phyloP scores from a whole-genome alignment of 1,284 basidiomycete species.

The Ustilago esculenta region DNA sequence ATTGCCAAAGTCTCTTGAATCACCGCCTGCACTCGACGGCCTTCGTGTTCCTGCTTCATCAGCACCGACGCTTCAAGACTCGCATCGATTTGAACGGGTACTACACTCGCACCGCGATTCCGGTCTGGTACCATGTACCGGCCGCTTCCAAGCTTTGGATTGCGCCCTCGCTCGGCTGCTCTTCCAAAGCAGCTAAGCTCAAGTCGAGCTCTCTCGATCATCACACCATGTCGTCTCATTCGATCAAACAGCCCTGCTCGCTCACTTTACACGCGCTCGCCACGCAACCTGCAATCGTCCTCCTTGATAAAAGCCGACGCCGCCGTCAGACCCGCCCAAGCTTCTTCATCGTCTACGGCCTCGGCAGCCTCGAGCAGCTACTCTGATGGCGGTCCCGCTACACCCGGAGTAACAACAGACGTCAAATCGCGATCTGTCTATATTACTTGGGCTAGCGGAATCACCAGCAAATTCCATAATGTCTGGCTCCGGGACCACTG shows the following conservation, averaged over 20 bases:
- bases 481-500: conserved; percentile 86
- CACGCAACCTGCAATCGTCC: conserved; percentile 4
- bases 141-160: conserved; percentile 15
- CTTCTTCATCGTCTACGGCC: conserved; percentile 2
- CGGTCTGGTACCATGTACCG: no score
- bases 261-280: conserved; percentile 12
- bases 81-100: no score
- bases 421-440: conserved; percentile 22
- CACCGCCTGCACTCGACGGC: no score
- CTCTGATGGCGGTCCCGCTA: conserved; percentile 22
- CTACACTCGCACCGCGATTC: no score
- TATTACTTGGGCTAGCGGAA: conserved; percentile 48
- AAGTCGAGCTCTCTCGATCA: background rate
- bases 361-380: conserved; percentile 16
- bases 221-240: conserved; percentile 5
- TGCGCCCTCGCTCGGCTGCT: conserved; percentile 18
- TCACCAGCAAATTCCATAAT: conserved; percentile 70
- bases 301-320: conserved; percentile 4
- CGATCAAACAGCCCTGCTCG: no score
- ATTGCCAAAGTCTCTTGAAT: no score
- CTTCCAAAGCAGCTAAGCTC: conserved; percentile 11
- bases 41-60: no score
- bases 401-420: conserved; percentile 29
- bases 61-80: no score
- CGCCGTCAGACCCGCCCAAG: conserved; percentile 2